Evolutionary conservation across 192 early-diverging fungal genomes (phyloP).

Genomic region (Backusella psychrophila): DNA sequence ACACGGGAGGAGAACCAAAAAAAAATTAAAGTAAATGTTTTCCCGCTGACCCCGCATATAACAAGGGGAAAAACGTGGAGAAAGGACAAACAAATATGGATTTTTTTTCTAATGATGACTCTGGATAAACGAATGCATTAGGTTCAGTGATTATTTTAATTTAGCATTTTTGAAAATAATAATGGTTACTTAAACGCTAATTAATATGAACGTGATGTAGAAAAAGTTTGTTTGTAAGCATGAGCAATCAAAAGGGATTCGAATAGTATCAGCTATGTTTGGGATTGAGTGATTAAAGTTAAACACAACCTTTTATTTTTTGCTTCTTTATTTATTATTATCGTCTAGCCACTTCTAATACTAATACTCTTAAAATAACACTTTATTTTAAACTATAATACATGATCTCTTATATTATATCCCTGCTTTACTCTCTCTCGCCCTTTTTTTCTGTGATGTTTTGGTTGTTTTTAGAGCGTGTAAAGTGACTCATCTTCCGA

Average conservation of each 20-base stretch:
- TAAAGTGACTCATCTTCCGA: constrained; percentile 1
- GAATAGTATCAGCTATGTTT: not conserved
- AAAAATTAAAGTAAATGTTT: not conserved
- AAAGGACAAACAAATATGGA: not conserved
- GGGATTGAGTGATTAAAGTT: not conserved
- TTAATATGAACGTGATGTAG: not conserved
- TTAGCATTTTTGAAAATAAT: not conserved
- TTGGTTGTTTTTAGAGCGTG: not conserved
- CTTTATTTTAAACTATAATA: not conserved
- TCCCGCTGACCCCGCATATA: constrained; percentile 4
- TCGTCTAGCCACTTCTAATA: too few relatives aligned
- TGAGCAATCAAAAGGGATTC: not conserved
- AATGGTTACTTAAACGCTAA: not conserved
- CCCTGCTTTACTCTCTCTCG: not conserved
- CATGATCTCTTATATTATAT: not conserved
- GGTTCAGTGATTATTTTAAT: not conserved
- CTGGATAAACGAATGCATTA: not conserved
- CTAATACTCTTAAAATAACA: not conserved
- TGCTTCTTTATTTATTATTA: not conserved
- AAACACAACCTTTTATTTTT: not conserved
- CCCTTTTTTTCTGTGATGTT: not conserved
- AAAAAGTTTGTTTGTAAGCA: constrained; percentile 6
- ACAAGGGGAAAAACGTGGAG: not conserved
- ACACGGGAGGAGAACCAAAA: not conserved
- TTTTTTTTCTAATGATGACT: not conserved